A percentile compares a stretch with the other conserved stretches of the same genome.
phyloP scores from a whole-genome alignment of 306 rosid species.

The Medicago truncatula region MtrunA17r5.0-ANR NC_053043.1:43100501-43101000 shows the following conservation, averaged over 20 bases:
- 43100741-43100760: slow-evolving; percentile 65
- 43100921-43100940: slow-evolving; percentile 66
- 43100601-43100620: slow-evolving; percentile 55
- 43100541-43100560: slow-evolving; percentile 32
- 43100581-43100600: slow-evolving; percentile 48
- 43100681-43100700: slow-evolving; percentile 55
- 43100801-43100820: slow-evolving; percentile 85
- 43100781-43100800: slow-evolving; percentile 94
- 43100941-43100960: slow-evolving; percentile 55
- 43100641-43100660: slow-evolving; percentile 54
- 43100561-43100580: slow-evolving; percentile 43
- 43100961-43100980: slow-evolving; percentile 58
- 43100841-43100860: slow-evolving; percentile 53
- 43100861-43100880: slow-evolving; percentile 27
- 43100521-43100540: slow-evolving; percentile 26
- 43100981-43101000: slow-evolving; percentile 18
- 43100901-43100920: slow-evolving; percentile 33
- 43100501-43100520: slow-evolving; percentile 21
- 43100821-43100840: slow-evolving; percentile 79
- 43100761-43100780: slow-evolving; percentile 70
- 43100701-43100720: slow-evolving; percentile 71
- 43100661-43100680: slow-evolving; percentile 73
- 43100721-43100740: slow-evolving; percentile 75
- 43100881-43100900: slow-evolving; percentile 9
- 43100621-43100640: slow-evolving; percentile 50